Evolutionary conservation across 2,329 filamentous ascomycete genomes (phyloP).

Genomic region (Chaetomium sp.): DNA sequence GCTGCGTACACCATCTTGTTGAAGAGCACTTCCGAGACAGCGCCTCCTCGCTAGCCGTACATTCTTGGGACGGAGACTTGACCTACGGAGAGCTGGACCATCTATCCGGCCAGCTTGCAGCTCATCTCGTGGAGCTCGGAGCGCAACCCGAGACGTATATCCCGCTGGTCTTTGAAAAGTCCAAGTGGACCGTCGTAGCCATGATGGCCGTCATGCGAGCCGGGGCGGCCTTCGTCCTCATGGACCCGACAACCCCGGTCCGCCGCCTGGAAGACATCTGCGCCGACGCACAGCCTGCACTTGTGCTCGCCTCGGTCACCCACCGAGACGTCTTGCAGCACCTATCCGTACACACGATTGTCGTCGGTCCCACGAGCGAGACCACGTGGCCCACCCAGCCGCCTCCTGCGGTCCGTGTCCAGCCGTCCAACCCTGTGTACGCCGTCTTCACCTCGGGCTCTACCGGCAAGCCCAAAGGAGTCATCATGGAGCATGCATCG

Average conservation of each 20-base stretch:
- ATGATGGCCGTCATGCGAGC: conserved; percentile 6
- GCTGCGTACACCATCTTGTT: conserved; percentile 6
- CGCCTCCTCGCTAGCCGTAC: background rate
- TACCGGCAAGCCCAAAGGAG: conserved; percentile 1
- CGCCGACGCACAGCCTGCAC: conserved; percentile 1
- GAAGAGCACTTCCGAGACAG: conserved; percentile 5
- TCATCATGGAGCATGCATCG: conserved; percentile 1
- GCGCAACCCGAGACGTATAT: conserved; percentile 5
- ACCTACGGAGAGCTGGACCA: background rate
- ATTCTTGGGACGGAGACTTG: conserved; percentile 5
- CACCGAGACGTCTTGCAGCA: conserved; percentile 2
- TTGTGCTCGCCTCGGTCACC: conserved; percentile 3
- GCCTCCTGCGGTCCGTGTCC: background rate
- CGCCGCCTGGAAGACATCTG: conserved; percentile 2
- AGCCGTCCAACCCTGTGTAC: background rate
- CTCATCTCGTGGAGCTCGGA: background rate
- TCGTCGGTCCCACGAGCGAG: conserved; percentile 3
- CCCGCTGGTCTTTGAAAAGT: conserved; percentile 7
- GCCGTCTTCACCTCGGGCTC: conserved; percentile 2
- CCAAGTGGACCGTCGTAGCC: conserved; percentile 4
- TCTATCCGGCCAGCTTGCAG: background rate
- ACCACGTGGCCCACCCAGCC: conserved; percentile 1
- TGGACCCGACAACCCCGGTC: conserved; percentile 6
- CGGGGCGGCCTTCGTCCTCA: conserved; percentile 4
- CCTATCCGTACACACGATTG: conserved; percentile 4